A percentile compares a stretch with the other conserved stretches of the same genome.
Conservation (phyloP, 768 basidiomycete species). For the Lanmaoa rubissima region DNA sequence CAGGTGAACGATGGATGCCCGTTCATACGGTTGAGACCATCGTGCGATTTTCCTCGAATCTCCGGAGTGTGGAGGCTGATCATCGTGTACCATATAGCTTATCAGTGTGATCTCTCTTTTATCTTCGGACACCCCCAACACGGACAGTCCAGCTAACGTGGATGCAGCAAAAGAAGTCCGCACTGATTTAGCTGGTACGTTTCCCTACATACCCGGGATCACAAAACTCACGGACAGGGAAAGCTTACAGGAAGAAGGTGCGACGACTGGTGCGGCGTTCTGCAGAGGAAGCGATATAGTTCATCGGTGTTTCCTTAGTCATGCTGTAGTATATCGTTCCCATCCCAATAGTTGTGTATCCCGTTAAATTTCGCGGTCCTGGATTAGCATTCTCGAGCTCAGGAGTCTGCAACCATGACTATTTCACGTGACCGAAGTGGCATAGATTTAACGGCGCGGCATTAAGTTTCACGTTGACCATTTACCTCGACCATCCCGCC, state of each 20-base stretch:
- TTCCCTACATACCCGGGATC: neutral
- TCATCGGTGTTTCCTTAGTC: neutral
- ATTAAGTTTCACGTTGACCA: slow-evolving; percentile 6
- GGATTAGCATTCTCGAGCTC: no score
- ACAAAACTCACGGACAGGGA: slow-evolving; percentile 14
- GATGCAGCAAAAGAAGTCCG: slow-evolving; percentile 91
- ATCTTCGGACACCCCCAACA: slow-evolving; percentile 87
- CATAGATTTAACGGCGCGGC: neutral
- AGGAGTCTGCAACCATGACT: neutral
- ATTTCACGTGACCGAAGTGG: slow-evolving; percentile 23
- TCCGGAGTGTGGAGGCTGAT: neutral
- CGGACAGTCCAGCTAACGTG: slow-evolving; percentile 93
- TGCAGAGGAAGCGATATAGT: slow-evolving; percentile 88
- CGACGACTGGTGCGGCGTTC: slow-evolving; percentile 81
- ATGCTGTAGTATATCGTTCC: slow-evolving; percentile 18
- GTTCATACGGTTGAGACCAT: slow-evolving; percentile 98
- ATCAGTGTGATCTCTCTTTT: slow-evolving; percentile 95
- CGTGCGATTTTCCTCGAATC: slow-evolving; percentile 42
- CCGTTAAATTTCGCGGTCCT: neutral
- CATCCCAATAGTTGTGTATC: slow-evolving; percentile 9
- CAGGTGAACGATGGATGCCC: slow-evolving; percentile 96
- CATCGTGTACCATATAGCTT: slow-evolving; percentile 59
- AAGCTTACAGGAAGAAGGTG: slow-evolving; percentile 95
- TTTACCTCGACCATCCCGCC: slow-evolving; percentile 7
- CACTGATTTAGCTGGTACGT: slow-evolving; percentile 57